phyloP scores from a whole-genome alignment of 805 yeast species.

The Yamadazyma endophytica region DNA sequence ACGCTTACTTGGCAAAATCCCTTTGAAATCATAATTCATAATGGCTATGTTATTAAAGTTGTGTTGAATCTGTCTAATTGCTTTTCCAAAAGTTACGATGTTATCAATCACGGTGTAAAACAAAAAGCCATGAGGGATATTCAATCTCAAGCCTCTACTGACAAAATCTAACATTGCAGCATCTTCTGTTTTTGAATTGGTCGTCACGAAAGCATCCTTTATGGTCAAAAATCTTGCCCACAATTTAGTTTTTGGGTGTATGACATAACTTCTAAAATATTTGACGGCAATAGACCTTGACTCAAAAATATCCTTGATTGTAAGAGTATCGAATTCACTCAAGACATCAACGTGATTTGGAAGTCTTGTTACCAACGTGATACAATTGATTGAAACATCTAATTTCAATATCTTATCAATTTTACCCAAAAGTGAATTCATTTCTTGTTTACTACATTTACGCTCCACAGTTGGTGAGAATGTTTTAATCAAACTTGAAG shows the following conservation, averaged over 20 bases:
- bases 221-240: slow-evolving; percentile 38
- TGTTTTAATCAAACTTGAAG: slow-evolving; percentile 25
- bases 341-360: slow-evolving; percentile 46
- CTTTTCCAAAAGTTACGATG: slow-evolving; percentile 61
- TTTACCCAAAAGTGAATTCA: slow-evolving; percentile 15
- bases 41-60: slow-evolving; percentile 37
- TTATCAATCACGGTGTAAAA: slow-evolving; percentile 80
- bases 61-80: slow-evolving; percentile 54
- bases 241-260: slow-evolving; percentile 44
- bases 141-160: slow-evolving; percentile 42
- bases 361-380: slow-evolving; percentile 38
- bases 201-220: slow-evolving; percentile 15
- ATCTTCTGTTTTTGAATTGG: slow-evolving; percentile 12
- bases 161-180: slow-evolving; percentile 16
- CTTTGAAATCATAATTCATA: slow-evolving; percentile 23
- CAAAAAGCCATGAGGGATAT: slow-evolving; percentile 69
- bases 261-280: slow-evolving; percentile 42
- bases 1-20: slow-evolving; percentile 32
- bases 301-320: slow-evolving; percentile 18
- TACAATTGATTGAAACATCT: slow-evolving; percentile 26
- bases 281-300: slow-evolving; percentile 28
- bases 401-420: slow-evolving; percentile 21
- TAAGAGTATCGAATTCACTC: slow-evolving; percentile 39
- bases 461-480: slow-evolving; percentile 30
- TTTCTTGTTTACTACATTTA: slow-evolving; percentile 22